Base-by-base conservation (phyloP, 192 early-diverging fungal species). In the Podila clonocystis region DNA sequence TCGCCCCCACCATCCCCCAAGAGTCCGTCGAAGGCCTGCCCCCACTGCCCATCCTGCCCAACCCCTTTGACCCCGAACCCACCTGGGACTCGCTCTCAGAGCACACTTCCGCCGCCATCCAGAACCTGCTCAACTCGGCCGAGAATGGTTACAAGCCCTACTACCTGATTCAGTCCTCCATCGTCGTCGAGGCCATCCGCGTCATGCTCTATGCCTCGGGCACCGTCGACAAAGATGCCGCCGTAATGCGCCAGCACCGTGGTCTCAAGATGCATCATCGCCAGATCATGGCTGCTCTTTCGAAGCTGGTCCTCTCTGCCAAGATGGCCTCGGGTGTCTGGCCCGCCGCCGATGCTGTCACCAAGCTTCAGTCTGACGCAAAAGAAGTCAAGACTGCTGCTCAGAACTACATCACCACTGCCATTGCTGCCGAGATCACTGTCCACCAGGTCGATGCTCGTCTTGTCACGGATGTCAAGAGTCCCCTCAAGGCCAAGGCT, bases 311-410 rank as follows among this genome's bases (percentile, higher is more conserved):
- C 12, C 84, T 98, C 24, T 91, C 94, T 20, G 91, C 95, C 49
- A 96, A 94, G 78, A 88, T 91, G 49, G 95, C 93, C 1, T 85
- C 93, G 5, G 93, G 93, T n/a, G 87, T 95, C 28, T 97, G 96
- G 95, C 95, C 95, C 50, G 92, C 94, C 12, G 92, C 93, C 1
- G 94, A 96, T 65, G 89, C 95, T 12, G 85, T 91, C 36, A 64
- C 78, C 9, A 93, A 92, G 9, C 91, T 97, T 82, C 88, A 91
- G 45, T 65, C 82, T 19, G 91, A 94, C 65, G 88, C 91, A 12
- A 90, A 87, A 45, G 95, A 96, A 58, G 91, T 97, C 52, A 82
- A 94, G 26, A 77, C 84, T 5, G 84, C 92, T 11, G 91, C 96
- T n/a, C 89, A 91, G 34, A 86, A 89, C 52, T 98, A 97, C 30